Evolutionary conservation across 352 stramenopile species (phyloP).

Genomic region (Pythium phragmiticola): DNA sequence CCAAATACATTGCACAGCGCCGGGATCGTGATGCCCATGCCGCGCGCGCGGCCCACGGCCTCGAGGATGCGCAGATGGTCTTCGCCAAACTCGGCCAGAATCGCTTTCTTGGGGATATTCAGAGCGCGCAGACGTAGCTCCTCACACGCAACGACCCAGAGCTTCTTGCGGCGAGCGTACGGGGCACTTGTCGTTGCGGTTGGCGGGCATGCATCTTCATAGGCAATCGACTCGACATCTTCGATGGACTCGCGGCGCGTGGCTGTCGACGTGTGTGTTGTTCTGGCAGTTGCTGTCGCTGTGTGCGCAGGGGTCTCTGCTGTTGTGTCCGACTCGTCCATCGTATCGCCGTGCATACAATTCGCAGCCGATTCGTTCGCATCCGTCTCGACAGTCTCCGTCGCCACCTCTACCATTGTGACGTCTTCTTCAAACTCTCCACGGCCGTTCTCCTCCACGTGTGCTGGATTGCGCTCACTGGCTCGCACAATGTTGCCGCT

Average conservation of each 20-base stretch:
- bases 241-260: constrained; percentile 13
- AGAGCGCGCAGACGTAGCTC: constrained; percentile 67
- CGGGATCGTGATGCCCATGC: constrained; percentile 56
- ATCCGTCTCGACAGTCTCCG: background rate
- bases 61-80: constrained; percentile 71
- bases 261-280: background rate
- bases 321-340: background rate
- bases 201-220: constrained; percentile 15
- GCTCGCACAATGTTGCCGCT: background rate
- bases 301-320: background rate
- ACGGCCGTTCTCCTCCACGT: background rate
- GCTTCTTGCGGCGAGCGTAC: constrained; percentile 1
- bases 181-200: background rate
- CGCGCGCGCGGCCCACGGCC: constrained; percentile 47
- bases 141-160: constrained; percentile 57
- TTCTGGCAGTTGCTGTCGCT: constrained; percentile 7
- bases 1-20: constrained; percentile 37
- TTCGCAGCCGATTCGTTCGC: background rate
- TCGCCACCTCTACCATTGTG: background rate
- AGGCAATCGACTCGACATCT: constrained; percentile 15
- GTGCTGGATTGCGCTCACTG: background rate
- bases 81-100: constrained; percentile 57
- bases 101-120: constrained; percentile 61
- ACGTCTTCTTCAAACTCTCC: background rate
- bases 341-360: background rate